phyloP scores from a whole-genome alignment of 2,329 filamentous ascomycete genomes.

The Hymenoscyphus fraxineus region DNA sequence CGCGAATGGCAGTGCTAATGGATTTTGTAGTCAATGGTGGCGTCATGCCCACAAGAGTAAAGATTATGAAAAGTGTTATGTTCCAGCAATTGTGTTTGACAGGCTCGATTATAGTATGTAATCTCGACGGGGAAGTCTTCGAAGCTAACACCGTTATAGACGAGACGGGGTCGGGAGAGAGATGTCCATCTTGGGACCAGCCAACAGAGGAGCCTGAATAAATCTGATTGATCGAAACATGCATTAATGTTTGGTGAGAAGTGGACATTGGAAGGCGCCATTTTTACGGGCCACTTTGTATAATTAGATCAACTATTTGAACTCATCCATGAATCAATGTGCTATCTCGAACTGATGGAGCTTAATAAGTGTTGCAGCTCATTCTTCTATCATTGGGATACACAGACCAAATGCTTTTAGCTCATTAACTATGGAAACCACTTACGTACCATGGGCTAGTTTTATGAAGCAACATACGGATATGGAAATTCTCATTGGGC shows the following conservation, averaged over 20 bases:
- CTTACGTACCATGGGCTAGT: too few species aligned
- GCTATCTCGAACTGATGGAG: neutral
- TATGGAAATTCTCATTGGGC: too few species aligned
- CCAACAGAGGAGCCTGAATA: constrained; percentile 2
- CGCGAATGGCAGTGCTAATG: neutral
- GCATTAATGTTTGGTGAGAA: neutral
- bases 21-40: constrained; percentile 8
- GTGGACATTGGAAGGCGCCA: neutral
- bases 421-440: too few species aligned
- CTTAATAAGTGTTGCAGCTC: neutral
- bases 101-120: constrained; percentile 8
- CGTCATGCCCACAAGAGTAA: constrained; percentile 8
- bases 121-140: neutral
- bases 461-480: too few species aligned
- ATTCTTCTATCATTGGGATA: too few species aligned
- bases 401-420: too few species aligned
- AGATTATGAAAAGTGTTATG: constrained; percentile 10
- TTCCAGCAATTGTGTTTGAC: constrained; percentile 7
- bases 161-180: constrained; percentile 7
- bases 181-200: constrained; percentile 8
- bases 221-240: neutral
- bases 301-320: neutral
- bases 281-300: neutral
- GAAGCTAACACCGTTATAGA: neutral
- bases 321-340: neutral